Percentiles rank a stretch among this genome's conserved stretches.
Conservation (phyloP, 2,329 filamentous ascomycete species). For the Cercospora brassicicola region DNA sequence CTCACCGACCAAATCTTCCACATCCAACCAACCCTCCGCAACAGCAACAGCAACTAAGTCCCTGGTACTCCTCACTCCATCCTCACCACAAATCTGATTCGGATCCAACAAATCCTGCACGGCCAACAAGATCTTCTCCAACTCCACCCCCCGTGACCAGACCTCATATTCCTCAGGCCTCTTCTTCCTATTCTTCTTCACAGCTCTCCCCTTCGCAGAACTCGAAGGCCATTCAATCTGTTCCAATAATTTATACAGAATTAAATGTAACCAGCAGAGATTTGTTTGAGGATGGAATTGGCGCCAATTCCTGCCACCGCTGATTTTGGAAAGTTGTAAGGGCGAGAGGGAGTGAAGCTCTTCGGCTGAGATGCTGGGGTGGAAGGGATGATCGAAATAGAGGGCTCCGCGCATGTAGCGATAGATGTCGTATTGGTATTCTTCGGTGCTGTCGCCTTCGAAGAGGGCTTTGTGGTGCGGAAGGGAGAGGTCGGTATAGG, state of each 20-base stretch:
- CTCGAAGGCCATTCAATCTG: conserved; percentile 40
- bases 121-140: conserved; percentile 42
- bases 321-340: not conserved
- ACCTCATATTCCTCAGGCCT: conserved; percentile 24
- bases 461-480: conserved; percentile 48
- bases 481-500: conserved; percentile 49
- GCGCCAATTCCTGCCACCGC: conserved; percentile 46
- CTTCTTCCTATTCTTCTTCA: conserved; percentile 23
- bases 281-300: conserved; percentile 62
- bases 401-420: conserved; percentile 51
- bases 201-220: conserved; percentile 17
- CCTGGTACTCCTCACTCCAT: conserved; percentile 29
- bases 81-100: conserved; percentile 22
- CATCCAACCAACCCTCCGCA: conserved; percentile 39
- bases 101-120: conserved; percentile 45
- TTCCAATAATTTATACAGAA: conserved; percentile 57
- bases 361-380: not conserved
- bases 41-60: conserved; percentile 39
- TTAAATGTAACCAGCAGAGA: conserved; percentile 62
- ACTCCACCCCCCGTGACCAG: conserved; percentile 41
- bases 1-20: conserved; percentile 39
- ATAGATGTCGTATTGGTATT: conserved; percentile 60
- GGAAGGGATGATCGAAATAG: conserved; percentile 44
- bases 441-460: conserved; percentile 47
- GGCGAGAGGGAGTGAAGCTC: not conserved